A percentile compares a stretch with the other conserved stretches of the same genome.
phyloP scores from a whole-genome alignment of 768 basidiomycete species.

The Clitopilus passeckerianus region DNA sequence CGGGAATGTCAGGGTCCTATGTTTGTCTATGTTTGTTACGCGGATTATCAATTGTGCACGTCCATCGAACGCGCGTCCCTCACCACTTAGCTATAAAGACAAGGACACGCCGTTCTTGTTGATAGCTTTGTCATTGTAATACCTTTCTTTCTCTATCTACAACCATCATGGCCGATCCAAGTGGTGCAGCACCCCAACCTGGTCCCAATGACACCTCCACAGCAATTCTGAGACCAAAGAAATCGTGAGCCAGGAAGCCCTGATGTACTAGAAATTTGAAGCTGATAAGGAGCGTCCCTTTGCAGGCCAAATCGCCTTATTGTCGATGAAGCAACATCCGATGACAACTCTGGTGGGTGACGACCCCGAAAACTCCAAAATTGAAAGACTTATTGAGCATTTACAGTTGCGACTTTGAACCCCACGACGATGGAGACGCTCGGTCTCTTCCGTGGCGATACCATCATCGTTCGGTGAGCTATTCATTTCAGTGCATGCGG shows the following conservation, averaged over 20 bases:
- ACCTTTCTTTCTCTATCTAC: constrained; percentile 12
- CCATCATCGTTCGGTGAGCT: constrained; percentile 83
- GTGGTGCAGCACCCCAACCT: constrained; percentile 78
- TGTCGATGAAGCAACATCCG: constrained; percentile 89
- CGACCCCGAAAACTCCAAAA: background rate
- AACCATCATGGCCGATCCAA: constrained; percentile 66
- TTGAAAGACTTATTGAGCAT: constrained; percentile 10
- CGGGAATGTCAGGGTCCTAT: constrained; percentile 16
- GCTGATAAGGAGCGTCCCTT: constrained; percentile 15
- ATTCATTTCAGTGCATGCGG: background rate
- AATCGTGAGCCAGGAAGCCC: constrained; percentile 68
- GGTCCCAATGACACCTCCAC: constrained; percentile 89
- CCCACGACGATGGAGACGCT: constrained; percentile 95
- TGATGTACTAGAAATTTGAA: constrained; percentile 4
- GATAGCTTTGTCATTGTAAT: constrained; percentile 11
- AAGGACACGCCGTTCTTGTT: constrained; percentile 13
- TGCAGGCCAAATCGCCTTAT: constrained; percentile 93
- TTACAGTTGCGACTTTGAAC: constrained; percentile 87
- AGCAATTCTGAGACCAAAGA: constrained; percentile 95
- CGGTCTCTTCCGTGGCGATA: constrained; percentile 94
- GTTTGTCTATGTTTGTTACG: constrained; percentile 17
- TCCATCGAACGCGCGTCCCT: constrained; percentile 34
- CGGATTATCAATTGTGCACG: constrained; percentile 4
- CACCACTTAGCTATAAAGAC: constrained; percentile 15
- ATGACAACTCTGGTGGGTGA: constrained; percentile 89